These are phyloP conservation scores for Cymbidium sinense DNA, from an alignment of 106 monocot genomes.

Conservation along the genomic window DNA sequence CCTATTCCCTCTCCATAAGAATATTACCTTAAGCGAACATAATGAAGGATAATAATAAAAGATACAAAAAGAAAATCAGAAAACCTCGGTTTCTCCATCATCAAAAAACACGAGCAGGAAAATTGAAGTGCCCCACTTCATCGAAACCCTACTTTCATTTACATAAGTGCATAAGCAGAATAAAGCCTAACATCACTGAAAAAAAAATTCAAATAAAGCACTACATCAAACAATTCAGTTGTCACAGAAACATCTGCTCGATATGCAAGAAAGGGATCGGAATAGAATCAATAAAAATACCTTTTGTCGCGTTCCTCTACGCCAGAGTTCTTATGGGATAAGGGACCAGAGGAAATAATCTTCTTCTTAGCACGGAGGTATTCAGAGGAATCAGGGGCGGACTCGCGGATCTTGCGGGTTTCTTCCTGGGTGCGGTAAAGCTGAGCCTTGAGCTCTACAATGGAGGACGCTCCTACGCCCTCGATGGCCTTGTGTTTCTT, in stretches of 20 bases:
- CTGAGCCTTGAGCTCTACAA: conserved; percentile 95
- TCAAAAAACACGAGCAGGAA: background rate
- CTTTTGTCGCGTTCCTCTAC: conserved; percentile 56
- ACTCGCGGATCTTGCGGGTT: conserved; percentile 46
- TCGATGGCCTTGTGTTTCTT: conserved; percentile 90
- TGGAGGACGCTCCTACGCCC: conserved; percentile 87
- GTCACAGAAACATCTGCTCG: background rate
- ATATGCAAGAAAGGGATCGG: background rate
- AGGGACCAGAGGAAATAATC: conserved; percentile 25
- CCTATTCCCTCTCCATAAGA: background rate
- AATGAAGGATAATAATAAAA: background rate
- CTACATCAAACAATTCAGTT: background rate
- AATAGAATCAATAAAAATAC: conserved; percentile 19
- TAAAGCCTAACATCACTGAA: background rate
- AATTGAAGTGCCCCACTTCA: background rate
- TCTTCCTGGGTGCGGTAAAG: conserved; percentile 87
- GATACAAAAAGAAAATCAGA: background rate
- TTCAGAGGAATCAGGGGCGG: conserved; percentile 20
- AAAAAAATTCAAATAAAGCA: background rate
- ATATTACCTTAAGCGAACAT: background rate
- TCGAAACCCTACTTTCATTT: background rate
- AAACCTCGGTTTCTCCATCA: background rate
- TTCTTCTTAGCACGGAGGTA: conserved; percentile 45
- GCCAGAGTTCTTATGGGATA: conserved; percentile 63
- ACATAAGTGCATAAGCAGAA: background rate